Evolutionary conservation across 2,329 filamentous ascomycete species (phyloP).

Genomic region (Rutstroemia sp.): DNA sequence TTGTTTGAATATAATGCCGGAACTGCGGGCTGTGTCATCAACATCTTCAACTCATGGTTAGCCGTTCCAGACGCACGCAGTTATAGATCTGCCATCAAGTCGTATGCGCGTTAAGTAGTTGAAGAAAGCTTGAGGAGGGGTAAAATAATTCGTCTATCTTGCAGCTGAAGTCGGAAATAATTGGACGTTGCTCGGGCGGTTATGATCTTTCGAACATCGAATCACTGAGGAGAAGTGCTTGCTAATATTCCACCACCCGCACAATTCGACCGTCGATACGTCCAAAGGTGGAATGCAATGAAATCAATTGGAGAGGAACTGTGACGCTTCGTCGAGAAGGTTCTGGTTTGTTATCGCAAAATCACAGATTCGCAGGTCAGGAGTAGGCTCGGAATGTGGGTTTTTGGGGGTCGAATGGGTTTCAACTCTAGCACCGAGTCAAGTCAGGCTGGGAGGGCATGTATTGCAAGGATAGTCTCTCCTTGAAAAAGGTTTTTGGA

Average conservation of each 20-base stretch:
- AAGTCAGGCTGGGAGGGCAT: background rate
- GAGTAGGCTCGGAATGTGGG: background rate
- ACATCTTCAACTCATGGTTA: constrained; percentile 12
- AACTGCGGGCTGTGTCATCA: constrained; percentile 9
- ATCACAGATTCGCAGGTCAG: background rate
- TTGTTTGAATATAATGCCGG: constrained; percentile 8
- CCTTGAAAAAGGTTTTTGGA: background rate
- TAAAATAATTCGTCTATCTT: constrained; percentile 2
- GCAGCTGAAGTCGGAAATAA: constrained; percentile 6
- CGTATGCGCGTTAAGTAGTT: constrained; percentile 1
- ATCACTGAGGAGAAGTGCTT: background rate
- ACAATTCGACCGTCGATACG: background rate
- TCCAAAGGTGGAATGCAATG: background rate
- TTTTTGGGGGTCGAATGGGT: background rate
- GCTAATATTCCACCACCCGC: background rate
- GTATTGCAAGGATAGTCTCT: background rate
- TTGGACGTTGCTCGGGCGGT: constrained; percentile 7
- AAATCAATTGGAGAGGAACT: background rate
- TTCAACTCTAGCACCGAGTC: background rate
- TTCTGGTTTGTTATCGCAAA: background rate
- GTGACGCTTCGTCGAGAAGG: background rate
- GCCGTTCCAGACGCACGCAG: background rate
- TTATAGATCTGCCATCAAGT: background rate
- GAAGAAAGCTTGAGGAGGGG: constrained; percentile 3
- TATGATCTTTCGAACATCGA: constrained; percentile 8